Percentiles rank a stretch among this genome's conserved stretches.
phyloP scores from a whole-genome alignment of 805 yeast genomes.

The Priceomyces carsonii region DNA sequence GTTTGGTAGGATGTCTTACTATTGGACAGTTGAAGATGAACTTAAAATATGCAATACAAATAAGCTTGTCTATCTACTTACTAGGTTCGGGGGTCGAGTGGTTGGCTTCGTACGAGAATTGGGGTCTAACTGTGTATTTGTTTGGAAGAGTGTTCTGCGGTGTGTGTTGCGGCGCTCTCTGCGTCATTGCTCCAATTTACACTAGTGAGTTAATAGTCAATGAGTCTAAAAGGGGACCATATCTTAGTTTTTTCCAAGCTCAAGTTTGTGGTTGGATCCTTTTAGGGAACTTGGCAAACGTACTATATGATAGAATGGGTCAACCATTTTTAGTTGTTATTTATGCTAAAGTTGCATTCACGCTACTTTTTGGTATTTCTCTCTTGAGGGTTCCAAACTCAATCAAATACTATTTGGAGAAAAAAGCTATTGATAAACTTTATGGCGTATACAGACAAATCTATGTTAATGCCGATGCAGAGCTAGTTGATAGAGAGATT shows the following conservation, averaged over 20 bases:
- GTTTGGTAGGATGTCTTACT: slow-evolving; percentile 19
- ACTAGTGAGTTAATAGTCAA: slow-evolving; percentile 18
- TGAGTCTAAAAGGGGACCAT: slow-evolving; percentile 13
- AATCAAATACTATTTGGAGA: neutral
- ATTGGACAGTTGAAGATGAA: slow-evolving; percentile 12
- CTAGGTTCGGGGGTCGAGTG: slow-evolving; percentile 18
- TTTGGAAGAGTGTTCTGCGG: slow-evolving; percentile 23
- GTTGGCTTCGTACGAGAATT: slow-evolving; percentile 3
- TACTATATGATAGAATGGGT: neutral
- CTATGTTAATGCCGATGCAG: slow-evolving; percentile 2
- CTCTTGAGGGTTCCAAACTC: slow-evolving; percentile 12
- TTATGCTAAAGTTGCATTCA: slow-evolving; percentile 4
- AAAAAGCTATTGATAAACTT: neutral
- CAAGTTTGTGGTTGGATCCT: slow-evolving; percentile 24
- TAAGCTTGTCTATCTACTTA: slow-evolving; percentile 16
- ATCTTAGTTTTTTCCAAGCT: slow-evolving; percentile 23
- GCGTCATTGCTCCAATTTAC: slow-evolving; percentile 25
- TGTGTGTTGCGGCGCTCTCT: slow-evolving; percentile 22
- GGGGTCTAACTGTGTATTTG: slow-evolving; percentile 12
- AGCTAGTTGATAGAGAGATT: slow-evolving; percentile 3
- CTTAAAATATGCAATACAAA: slow-evolving; percentile 12
- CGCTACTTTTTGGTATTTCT: slow-evolving; percentile 6
- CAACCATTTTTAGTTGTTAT: slow-evolving; percentile 2
- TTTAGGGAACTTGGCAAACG: slow-evolving; percentile 17
- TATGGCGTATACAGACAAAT: slow-evolving; percentile 1